A percentile compares a stretch with the other conserved stretches of the same genome.
phyloP scores from a whole-genome alignment of 352 stramenopile species.

The Phytophthora aleatoria region DNA sequence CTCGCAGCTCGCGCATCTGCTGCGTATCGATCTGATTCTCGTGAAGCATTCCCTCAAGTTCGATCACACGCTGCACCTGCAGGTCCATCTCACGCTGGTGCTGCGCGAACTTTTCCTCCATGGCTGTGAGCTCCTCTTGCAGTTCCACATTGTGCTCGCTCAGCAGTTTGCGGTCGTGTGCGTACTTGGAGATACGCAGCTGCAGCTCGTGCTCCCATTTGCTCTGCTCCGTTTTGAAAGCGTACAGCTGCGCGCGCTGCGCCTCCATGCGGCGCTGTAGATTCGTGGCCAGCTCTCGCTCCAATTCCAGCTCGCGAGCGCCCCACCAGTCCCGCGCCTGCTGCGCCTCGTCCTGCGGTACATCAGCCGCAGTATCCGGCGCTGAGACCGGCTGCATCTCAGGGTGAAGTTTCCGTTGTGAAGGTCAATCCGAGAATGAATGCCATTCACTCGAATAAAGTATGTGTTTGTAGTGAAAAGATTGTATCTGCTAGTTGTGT shows the following conservation, averaged over 20 bases:
- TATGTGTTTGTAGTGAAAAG: slow-evolving; percentile 1
- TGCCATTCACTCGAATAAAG: not conserved
- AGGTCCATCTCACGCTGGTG: slow-evolving; percentile 62
- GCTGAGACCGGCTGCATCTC: slow-evolving; percentile 8
- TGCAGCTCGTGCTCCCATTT: slow-evolving; percentile 85
- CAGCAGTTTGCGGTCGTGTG: slow-evolving; percentile 76
- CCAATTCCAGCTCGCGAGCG: slow-evolving; percentile 47
- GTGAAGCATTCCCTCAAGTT: slow-evolving; percentile 62
- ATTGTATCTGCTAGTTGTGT: not conserved
- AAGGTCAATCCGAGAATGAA: not conserved
- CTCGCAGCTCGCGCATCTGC: slow-evolving; percentile 39
- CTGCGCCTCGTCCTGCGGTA: slow-evolving; percentile 14
- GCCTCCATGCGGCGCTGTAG: slow-evolving; percentile 76
- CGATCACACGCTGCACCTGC: slow-evolving; percentile 64
- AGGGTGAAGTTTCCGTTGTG: slow-evolving; percentile 9
- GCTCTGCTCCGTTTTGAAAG: slow-evolving; percentile 82
- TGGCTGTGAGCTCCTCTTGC: slow-evolving; percentile 51
- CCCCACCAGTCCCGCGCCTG: slow-evolving; percentile 64
- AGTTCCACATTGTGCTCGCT: slow-evolving; percentile 86
- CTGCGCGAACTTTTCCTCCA: slow-evolving; percentile 52
- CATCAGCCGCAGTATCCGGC: not conserved
- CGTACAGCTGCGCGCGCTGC: slow-evolving; percentile 70
- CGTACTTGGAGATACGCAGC: slow-evolving; percentile 78
- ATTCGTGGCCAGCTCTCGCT: slow-evolving; percentile 42
- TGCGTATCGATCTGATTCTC: slow-evolving; percentile 48